Conservation (phyloP, 139 green algal species). For the Ettlia oleoabundans region DNA sequence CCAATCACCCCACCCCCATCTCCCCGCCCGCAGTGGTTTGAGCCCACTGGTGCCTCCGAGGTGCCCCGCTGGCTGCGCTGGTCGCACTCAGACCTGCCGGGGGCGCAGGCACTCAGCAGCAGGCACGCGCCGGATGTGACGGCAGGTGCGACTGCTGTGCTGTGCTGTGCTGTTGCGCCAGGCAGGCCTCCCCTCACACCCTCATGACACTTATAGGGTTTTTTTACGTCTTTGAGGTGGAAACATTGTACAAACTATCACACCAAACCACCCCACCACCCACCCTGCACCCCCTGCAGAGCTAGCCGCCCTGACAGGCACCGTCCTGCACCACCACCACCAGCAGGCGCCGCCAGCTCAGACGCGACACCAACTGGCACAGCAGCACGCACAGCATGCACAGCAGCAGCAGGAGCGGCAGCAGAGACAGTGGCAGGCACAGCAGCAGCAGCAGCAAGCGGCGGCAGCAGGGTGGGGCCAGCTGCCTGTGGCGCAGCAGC, state of each 20-base stretch:
- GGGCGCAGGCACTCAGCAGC: conserved; percentile 8
- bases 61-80: conserved; percentile 24
- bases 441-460: neutral
- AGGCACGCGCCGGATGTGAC: conserved; percentile 10
- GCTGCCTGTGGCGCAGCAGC: neutral
- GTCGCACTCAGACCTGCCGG: conserved; percentile 1
- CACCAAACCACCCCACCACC: no score
- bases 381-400: neutral
- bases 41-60: conserved; percentile 18
- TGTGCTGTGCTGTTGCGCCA: no score
- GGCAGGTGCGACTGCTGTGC: no score
- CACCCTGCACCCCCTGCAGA: no score
- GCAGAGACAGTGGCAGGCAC: neutral
- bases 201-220: no score
- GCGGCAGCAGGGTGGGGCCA: neutral
- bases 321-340: conserved; percentile 44
- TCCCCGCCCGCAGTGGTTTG: conserved; percentile 19
- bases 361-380: conserved; percentile 28
- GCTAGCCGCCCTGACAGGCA: conserved; percentile 37
- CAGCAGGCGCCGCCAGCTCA: neutral
- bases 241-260: no score
- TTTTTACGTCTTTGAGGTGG: no score
- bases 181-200: no score
- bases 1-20: neutral
- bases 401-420: neutral